A percentile compares a stretch with the other conserved stretches of the same genome.
phyloP scores from a whole-genome alignment of 345 rosid species.

The Corymbia maculata region DNA sequence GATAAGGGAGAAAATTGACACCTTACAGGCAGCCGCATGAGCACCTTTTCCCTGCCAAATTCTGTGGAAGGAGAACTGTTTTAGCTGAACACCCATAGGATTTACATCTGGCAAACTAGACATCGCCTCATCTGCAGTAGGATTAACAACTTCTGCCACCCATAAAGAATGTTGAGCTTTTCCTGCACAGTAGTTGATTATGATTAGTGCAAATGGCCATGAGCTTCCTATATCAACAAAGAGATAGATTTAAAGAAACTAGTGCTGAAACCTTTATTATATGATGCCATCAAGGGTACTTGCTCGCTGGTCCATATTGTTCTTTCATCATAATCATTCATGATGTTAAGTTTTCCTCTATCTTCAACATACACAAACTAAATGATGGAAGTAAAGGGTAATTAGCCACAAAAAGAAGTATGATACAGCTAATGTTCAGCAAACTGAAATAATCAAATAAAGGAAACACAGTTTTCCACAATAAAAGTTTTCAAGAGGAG shows the following conservation, averaged over 20 bases:
- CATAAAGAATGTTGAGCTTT: constrained; percentile 94
- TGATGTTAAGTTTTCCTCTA: constrained; percentile 65
- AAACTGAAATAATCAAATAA: neutral
- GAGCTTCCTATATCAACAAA: neutral
- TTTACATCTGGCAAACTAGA: constrained; percentile 24
- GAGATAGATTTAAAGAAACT: neutral
- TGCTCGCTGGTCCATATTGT: constrained; percentile 87
- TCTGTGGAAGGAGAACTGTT: constrained; percentile 63
- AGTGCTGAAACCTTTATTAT: constrained; percentile 59
- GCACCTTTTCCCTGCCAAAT: constrained; percentile 96
- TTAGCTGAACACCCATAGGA: constrained; percentile 39
- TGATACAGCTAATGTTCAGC: neutral
- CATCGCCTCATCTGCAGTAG: constrained; percentile 39
- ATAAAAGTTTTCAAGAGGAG: neutral
- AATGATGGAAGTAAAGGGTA: constrained; percentile 4
- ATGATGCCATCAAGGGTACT: constrained; percentile 81
- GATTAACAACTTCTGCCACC: constrained; percentile 61
- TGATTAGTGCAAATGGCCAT: neutral
- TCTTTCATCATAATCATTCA: constrained; percentile 84
- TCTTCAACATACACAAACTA: constrained; percentile 78
- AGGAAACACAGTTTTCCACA: neutral
- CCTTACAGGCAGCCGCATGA: constrained; percentile 77
- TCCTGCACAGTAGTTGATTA: constrained; percentile 36
- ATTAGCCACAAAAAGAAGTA: neutral
- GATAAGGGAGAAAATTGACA: constrained; percentile 9